Evolutionary conservation across 257 asterid species (phyloP).

Genomic region (Orobanche coerulescens): DNA sequence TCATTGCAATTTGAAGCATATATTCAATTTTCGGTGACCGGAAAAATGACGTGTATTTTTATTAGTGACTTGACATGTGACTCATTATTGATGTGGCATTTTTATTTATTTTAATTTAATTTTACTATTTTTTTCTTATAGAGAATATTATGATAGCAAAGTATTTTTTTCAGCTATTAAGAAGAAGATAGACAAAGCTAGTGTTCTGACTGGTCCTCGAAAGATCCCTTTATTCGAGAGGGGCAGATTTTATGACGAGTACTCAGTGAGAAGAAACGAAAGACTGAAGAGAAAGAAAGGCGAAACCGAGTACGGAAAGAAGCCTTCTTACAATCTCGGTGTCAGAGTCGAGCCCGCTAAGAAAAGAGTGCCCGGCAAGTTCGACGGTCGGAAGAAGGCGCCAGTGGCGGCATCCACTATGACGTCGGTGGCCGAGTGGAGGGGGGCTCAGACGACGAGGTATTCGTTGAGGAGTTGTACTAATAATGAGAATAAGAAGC

Average conservation of each 20-base stretch:
- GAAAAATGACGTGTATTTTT: too few species aligned
- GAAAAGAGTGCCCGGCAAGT: slow-evolving; percentile 43
- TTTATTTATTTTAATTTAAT: too few species aligned
- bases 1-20: too few species aligned
- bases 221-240: slow-evolving; percentile 66
- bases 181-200: too few species aligned
- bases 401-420: slow-evolving; percentile 24
- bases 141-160: too few species aligned
- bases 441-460: slow-evolving; percentile 53
- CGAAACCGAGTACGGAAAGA: slow-evolving; percentile 46
- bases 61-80: too few species aligned
- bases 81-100: too few species aligned
- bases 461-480: slow-evolving; percentile 57
- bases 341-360: slow-evolving; percentile 68
- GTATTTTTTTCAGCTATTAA: too few species aligned
- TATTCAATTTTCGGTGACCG: too few species aligned
- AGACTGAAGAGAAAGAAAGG: slow-evolving; percentile 78
- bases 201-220: slow-evolving; percentile 5
- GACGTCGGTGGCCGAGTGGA: slow-evolving; percentile 48
- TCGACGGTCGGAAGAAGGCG: slow-evolving; percentile 39
- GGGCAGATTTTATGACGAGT: slow-evolving; percentile 79
- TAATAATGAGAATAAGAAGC: slow-evolving; percentile 68
- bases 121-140: too few species aligned
- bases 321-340: slow-evolving; percentile 56
- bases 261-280: slow-evolving; percentile 76